phyloP scores from a whole-genome alignment of 208 protist genomes.

The Borovskyia barvae region DNA sequence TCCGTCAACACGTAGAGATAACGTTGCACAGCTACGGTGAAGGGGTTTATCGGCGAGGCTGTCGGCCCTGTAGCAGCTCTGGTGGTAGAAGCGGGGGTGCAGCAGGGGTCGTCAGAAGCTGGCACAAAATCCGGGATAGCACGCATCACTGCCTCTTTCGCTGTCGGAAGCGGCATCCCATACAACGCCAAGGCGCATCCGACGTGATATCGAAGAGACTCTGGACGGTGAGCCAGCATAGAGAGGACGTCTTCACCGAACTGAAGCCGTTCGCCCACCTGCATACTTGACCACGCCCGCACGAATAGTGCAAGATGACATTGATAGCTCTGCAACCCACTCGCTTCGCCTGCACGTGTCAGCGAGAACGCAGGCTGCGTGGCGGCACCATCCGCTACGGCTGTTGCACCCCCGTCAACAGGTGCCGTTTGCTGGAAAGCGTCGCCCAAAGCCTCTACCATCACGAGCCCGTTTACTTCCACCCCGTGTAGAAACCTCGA shows the following conservation, averaged over 20 bases:
- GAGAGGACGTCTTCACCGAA: slow-evolving; percentile 46
- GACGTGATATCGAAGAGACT: slow-evolving; percentile 30
- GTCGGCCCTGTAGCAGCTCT: background rate
- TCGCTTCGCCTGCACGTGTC: slow-evolving; percentile 1
- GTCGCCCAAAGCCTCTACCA: too few relatives aligned
- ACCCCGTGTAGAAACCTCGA: slow-evolving; percentile 32
- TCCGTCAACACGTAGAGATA: slow-evolving; percentile 54
- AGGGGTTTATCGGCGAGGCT: background rate
- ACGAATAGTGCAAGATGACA: slow-evolving; percentile 37
- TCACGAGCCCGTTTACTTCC: background rate
- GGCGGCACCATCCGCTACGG: background rate
- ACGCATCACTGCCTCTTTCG: slow-evolving; percentile 33
- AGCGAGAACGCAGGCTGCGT: background rate
- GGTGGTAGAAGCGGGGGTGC: background rate
- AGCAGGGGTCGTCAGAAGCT: too few relatives aligned
- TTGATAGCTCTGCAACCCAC: slow-evolving; percentile 14
- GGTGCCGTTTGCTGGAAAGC: background rate
- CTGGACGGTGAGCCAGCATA: slow-evolving; percentile 28
- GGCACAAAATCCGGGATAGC: slow-evolving; percentile 10
- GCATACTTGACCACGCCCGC: slow-evolving; percentile 45
- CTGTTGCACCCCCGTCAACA: background rate
- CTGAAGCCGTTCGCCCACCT: slow-evolving; percentile 56
- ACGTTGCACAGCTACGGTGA: background rate
- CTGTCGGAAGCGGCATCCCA: slow-evolving; percentile 48
- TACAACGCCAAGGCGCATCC: slow-evolving; percentile 52